phyloP scores from a whole-genome alignment of 176 grass and related monocot species.

The Raddia guianensis region DNA sequence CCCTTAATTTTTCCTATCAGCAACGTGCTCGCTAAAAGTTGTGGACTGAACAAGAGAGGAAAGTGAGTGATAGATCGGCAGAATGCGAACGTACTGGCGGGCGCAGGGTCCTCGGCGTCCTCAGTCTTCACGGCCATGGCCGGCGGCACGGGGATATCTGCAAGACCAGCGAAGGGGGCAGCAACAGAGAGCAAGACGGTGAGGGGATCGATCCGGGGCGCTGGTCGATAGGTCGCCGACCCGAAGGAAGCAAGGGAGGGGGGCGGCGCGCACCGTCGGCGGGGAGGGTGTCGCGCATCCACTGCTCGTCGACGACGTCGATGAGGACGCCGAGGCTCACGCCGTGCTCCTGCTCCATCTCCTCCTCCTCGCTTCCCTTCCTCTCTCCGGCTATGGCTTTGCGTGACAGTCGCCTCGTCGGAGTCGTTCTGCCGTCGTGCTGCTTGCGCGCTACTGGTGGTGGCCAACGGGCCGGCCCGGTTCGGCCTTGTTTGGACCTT shows the following conservation, averaged over 20 bases:
- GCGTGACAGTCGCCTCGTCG: too few species aligned
- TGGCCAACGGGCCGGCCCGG: too few species aligned
- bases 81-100: conserved; percentile 55
- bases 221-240: background rate
- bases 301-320: conserved; percentile 86
- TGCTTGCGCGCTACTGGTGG: too few species aligned
- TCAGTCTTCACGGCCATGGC: conserved; percentile 73
- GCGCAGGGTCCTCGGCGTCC: conserved; percentile 62
- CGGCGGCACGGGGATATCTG: conserved; percentile 79
- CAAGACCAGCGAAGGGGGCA: background rate
- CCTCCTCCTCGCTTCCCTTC: conserved; percentile 6
- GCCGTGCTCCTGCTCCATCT: conserved; percentile 70
- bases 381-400: background rate
- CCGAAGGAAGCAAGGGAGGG: background rate
- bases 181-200: background rate
- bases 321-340: conserved; percentile 90
- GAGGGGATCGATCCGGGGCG: background rate
- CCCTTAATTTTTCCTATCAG: background rate
- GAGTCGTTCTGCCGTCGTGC: too few species aligned
- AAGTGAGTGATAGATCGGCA: background rate
- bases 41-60: background rate
- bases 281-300: conserved; percentile 93
- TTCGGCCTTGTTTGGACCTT: too few species aligned
- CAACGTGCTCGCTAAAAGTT: background rate
- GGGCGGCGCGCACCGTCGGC: conserved; percentile 57